Percentiles rank a stretch among this genome's conserved stretches.
phyloP scores from a whole-genome alignment of 805 yeast species.

The Metschnikowia peoriensis region DNA sequence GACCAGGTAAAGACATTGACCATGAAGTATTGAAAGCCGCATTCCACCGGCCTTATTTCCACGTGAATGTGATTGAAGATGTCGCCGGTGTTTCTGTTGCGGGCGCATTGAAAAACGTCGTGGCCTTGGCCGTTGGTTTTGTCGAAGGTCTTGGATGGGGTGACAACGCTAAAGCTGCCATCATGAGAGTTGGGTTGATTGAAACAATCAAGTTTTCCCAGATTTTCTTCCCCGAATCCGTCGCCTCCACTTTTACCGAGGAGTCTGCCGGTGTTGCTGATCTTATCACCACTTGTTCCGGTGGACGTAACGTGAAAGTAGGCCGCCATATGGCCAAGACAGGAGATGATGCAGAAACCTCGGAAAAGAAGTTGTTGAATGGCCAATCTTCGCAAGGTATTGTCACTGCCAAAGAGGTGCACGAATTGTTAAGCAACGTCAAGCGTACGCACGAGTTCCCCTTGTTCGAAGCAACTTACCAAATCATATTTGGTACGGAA shows the following conservation, averaged over 20 bases:
- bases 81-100: constrained; percentile 96
- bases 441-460: constrained; percentile 72
- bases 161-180: constrained; percentile 96
- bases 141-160: constrained; percentile 99
- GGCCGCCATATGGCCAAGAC: constrained; percentile 83
- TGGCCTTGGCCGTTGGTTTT: constrained; percentile 95
- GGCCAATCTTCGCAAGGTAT: constrained; percentile 98
- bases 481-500: constrained; percentile 72
- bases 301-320: constrained; percentile 94
- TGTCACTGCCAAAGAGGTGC: constrained; percentile 86
- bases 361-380: constrained; percentile 82
- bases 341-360: constrained; percentile 71
- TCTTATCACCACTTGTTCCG: constrained; percentile 94
- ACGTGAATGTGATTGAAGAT: constrained; percentile 87
- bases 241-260: constrained; percentile 79
- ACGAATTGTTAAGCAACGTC: constrained; percentile 66
- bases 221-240: constrained; percentile 50
- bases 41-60: constrained; percentile 98
- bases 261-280: constrained; percentile 99
- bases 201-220: constrained; percentile 86
- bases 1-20: constrained; percentile 71
- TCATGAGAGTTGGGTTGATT: constrained; percentile 91
- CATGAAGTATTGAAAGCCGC: constrained; percentile 68
- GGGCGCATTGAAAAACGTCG: constrained; percentile 95
- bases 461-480: constrained; percentile 73